phyloP scores from a whole-genome alignment of 768 basidiomycete species.

The Atractiella rhizophila region DNA sequence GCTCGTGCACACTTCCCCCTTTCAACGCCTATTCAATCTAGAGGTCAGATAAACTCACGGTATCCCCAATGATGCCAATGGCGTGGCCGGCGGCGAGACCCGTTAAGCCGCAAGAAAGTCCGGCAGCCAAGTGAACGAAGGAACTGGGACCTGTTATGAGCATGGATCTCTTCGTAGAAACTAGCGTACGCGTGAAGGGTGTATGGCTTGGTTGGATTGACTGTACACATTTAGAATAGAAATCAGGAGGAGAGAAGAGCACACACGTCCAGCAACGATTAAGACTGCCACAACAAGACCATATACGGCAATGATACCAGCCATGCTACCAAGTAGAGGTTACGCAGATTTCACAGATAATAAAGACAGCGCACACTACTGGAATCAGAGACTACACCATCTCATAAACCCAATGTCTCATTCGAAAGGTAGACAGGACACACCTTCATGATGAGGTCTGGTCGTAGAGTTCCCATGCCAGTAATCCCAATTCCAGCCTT shows the following conservation, averaged over 20 bases:
- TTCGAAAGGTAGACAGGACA: slow-evolving; percentile 9
- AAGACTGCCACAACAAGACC: slow-evolving; percentile 86
- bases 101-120: slow-evolving; percentile 68
- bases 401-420: background rate
- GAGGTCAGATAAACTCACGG: slow-evolving; percentile 31
- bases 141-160: slow-evolving; percentile 46
- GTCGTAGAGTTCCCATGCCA: slow-evolving; percentile 73
- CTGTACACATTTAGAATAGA: background rate
- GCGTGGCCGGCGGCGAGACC: slow-evolving; percentile 84
- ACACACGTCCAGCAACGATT: slow-evolving; percentile 44
- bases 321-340: slow-evolving; percentile 32
- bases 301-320: slow-evolving; percentile 92
- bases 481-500: slow-evolving; percentile 95
- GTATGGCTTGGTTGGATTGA: slow-evolving; percentile 12
- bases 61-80: slow-evolving; percentile 78
- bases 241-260: background rate
- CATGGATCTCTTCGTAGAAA: background rate
- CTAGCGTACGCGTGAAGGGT: slow-evolving; percentile 7
- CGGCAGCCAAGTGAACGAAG: slow-evolving; percentile 76
- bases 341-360: background rate
- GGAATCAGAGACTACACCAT: slow-evolving; percentile 57
- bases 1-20: slow-evolving; percentile 52
- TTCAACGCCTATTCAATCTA: background rate
- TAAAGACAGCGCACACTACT: slow-evolving; percentile 34
- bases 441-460: slow-evolving; percentile 97